Evolutionary conservation across 1,139 yeast species (phyloP), one percentile per base, ranked within the genome.

Genomic region (Geotrichum bryndzae): DNA sequence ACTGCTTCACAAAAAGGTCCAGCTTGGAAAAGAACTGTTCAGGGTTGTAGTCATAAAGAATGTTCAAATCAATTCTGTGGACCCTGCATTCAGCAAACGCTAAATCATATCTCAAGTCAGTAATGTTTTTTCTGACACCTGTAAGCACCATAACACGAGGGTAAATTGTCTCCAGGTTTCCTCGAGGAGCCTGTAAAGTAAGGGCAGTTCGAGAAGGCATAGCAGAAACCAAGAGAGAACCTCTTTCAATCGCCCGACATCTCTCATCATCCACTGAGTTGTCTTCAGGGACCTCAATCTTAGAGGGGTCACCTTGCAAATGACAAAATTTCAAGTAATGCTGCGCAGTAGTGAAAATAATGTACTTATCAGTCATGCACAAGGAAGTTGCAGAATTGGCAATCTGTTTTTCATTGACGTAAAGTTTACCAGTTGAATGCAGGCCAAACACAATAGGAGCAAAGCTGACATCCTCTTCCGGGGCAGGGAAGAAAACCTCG

Each of bases 81-180:
- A 91, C 85, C 68, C 98, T 85, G 77, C 98, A 94, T 13, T 87
- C 83, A 56, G 82, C 70, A 70, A 94, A 92, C 0, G 99, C 99
- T 27, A 80, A 80, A 60, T 77, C 79, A 70, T 88, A 95, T 51
- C 84, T 77, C 64, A 77, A 78, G 0, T 77, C 76, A 50, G 80
- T 79, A 65, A 95, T 90, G 68, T 82, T 81, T 57, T 82, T 79
- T 68, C 99, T 82, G 22, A 95, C 95, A 23, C 88, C 96, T 13
- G 90, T 82, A 57, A 95, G 78, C 15, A 94, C 96, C 88, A 94
- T 85, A 56, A 94, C 88, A 73, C 99, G 82, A 11, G 99, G 99
- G 70, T 85, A 87, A 41, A 95, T 88, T 0, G 98, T 91, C 74
- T 95, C 99, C 67, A 94, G 78, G 69, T 95, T 95, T 65, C 99